phyloP scores from a whole-genome alignment of 2,329 filamentous ascomycete genomes.

The Aspergillus udagawae region DNA sequence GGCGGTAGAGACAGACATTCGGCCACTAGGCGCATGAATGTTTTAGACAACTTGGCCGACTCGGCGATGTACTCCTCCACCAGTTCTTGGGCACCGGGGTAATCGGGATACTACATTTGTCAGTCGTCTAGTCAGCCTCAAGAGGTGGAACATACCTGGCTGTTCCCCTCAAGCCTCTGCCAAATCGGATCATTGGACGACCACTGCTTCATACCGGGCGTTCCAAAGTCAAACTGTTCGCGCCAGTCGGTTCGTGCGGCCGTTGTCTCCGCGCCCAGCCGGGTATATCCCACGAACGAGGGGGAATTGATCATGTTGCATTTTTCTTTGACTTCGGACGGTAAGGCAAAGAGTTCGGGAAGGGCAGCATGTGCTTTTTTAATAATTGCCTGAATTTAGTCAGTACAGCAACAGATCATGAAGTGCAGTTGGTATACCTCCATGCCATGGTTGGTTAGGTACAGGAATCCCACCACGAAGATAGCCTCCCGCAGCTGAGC shows the following conservation, averaged over 20 bases:
- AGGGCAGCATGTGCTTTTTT: constrained; percentile 18
- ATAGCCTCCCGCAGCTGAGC: constrained; percentile 28
- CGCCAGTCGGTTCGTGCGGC: constrained; percentile 27
- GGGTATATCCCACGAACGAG: constrained; percentile 31
- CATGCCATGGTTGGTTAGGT: constrained; percentile 32
- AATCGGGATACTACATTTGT: constrained; percentile 22
- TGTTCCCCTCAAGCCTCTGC: constrained; percentile 35
- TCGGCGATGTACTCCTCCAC: constrained; percentile 50
- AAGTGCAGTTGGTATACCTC: constrained; percentile 18
- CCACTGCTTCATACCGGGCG: constrained; percentile 26
- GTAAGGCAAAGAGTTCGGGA: constrained; percentile 23
- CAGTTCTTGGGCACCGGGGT: constrained; percentile 19
- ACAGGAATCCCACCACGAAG: constrained; percentile 34
- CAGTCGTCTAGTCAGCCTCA: background rate
- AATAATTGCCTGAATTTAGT: constrained; percentile 16
- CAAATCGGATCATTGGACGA: constrained; percentile 41
- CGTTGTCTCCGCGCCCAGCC: constrained; percentile 33
- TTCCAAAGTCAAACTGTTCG: constrained; percentile 44
- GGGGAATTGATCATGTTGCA: constrained; percentile 33
- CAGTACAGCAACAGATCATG: background rate
- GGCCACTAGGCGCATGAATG: constrained; percentile 54
- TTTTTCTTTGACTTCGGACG: constrained; percentile 22
- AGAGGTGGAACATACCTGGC: constrained; percentile 17
- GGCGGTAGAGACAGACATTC: constrained; percentile 49
- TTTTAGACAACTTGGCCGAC: constrained; percentile 46